phyloP scores from a whole-genome alignment of 2,329 filamentous ascomycete species.

The Diplodia intermedia region DNA sequence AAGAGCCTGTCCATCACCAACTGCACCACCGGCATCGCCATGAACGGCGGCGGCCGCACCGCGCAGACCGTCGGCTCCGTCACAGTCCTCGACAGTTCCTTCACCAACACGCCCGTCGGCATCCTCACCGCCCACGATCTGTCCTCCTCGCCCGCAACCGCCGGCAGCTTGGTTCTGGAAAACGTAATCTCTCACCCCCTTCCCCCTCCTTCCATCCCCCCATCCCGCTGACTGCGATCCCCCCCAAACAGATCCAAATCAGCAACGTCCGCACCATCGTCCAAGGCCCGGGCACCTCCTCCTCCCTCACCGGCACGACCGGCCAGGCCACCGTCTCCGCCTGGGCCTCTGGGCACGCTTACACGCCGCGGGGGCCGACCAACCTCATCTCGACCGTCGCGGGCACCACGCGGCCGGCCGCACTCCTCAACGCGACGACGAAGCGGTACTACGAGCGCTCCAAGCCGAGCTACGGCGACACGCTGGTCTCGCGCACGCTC shows the following conservation, averaged over 20 bases:
- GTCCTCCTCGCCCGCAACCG: slow-evolving; percentile 52
- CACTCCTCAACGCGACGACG: slow-evolving; percentile 54
- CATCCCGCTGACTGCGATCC: slow-evolving; percentile 62
- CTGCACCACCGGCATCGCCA: slow-evolving; percentile 60
- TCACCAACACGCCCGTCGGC: slow-evolving; percentile 59
- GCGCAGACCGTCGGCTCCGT: slow-evolving; percentile 61
- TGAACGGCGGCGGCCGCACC: slow-evolving; percentile 46
- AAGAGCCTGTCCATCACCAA: slow-evolving; percentile 60
- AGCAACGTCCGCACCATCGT: slow-evolving; percentile 53
- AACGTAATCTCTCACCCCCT: slow-evolving; percentile 58
- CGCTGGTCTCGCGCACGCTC: slow-evolving; percentile 57
- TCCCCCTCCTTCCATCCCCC: slow-evolving; percentile 48
- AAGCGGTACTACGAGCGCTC: slow-evolving; percentile 57
- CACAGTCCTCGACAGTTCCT: slow-evolving; percentile 63
- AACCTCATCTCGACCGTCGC: slow-evolving; percentile 54
- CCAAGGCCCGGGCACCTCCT: slow-evolving; percentile 36
- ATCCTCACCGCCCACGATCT: slow-evolving; percentile 57
- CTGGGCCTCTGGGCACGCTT: slow-evolving; percentile 46
- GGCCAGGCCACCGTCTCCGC: slow-evolving; percentile 38
- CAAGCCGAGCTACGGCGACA: slow-evolving; percentile 55
- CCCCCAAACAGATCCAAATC: slow-evolving; percentile 51
- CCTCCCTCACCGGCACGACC: slow-evolving; percentile 36
- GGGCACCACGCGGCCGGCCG: slow-evolving; percentile 52
- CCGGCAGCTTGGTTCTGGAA: slow-evolving; percentile 62
- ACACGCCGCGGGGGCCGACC: slow-evolving; percentile 48